Percentiles rank a stretch among this genome's conserved stretches.
Conservation (phyloP, 495 filamentous ascomycete species). For the Physcia stellaris region DNA sequence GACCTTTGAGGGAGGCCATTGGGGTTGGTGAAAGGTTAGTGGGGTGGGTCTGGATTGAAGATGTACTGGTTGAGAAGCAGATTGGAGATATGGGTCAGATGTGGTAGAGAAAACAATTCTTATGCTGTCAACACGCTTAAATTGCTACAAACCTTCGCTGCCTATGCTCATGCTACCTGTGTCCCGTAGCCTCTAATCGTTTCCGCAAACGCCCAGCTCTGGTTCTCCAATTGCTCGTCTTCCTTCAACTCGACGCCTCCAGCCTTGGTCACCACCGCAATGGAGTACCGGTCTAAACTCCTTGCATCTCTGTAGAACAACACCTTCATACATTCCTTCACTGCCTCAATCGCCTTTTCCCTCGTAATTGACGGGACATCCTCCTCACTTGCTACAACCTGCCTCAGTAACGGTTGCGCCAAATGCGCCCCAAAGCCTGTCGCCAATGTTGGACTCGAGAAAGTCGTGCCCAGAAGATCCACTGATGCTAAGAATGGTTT, state of each 20-base stretch:
- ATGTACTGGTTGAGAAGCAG: not conserved
- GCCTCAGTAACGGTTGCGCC: constrained; percentile 80
- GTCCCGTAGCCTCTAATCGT: constrained; percentile 64
- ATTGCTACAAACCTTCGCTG: too few relatives aligned
- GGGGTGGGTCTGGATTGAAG: not conserved
- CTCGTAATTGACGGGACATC: constrained; percentile 49
- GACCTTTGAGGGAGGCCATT: constrained; percentile 39
- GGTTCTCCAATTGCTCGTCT: constrained; percentile 59
- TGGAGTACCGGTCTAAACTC: constrained; percentile 78
- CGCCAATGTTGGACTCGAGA: constrained; percentile 70
- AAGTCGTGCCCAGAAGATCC: constrained; percentile 88
- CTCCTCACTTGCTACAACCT: constrained; percentile 66
- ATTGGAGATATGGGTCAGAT: too few relatives aligned
- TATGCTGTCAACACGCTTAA: too few relatives aligned
- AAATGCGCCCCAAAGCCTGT: constrained; percentile 91
- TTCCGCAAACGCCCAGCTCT: constrained; percentile 97
- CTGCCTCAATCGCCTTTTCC: constrained; percentile 64
- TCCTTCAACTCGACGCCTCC: constrained; percentile 67
- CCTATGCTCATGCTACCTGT: constrained; percentile 49
- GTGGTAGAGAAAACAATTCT: too few relatives aligned
- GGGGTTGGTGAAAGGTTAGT: not conserved
- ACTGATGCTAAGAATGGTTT: constrained; percentile 81
- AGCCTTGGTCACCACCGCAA: constrained; percentile 77
- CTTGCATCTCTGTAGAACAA: constrained; percentile 94
- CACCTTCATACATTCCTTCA: constrained; percentile 94